Percentiles rank a stretch among this genome's conserved stretches.
These are phyloP conservation scores for Chlorella sp. DNA, from an alignment of 139 green algal genomes.

Conservation along the genomic window DNA sequence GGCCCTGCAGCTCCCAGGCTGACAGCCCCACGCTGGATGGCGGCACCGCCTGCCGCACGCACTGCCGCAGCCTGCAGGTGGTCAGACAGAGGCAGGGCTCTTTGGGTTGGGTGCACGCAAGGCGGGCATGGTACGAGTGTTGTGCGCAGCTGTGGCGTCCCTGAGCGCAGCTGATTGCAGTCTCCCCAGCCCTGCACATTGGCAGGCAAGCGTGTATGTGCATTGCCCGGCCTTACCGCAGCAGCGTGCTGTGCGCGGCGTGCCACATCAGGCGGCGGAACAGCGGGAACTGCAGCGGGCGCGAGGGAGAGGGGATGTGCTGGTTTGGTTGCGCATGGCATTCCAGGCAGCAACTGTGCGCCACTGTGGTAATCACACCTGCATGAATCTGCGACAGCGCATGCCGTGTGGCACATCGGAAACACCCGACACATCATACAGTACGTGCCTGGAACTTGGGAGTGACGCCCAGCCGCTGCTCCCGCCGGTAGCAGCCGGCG, in stretches of 20 bases:
- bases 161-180: too few species aligned
- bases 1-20: slow-evolving; percentile 27
- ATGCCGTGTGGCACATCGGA: too few species aligned
- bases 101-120: too few species aligned
- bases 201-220: too few species aligned
- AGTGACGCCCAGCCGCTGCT: slow-evolving; percentile 39
- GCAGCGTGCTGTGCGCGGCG: slow-evolving; percentile 30
- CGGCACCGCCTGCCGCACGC: slow-evolving; percentile 1
- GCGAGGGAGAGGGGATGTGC: not conserved
- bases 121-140: too few species aligned
- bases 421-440: too few species aligned
- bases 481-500: slow-evolving; percentile 31
- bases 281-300: slow-evolving; percentile 52
- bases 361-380: not conserved
- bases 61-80: slow-evolving; percentile 7
- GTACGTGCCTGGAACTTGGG: slow-evolving; percentile 28
- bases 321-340: too few species aligned
- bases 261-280: slow-evolving; percentile 55
- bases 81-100: too few species aligned
- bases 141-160: too few species aligned
- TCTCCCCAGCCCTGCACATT: too few species aligned
- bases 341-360: slow-evolving; percentile 11
- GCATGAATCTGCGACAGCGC: too few species aligned
- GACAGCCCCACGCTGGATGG: not conserved
- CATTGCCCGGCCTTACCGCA: not conserved